Base-by-base conservation (phyloP, 1,284 basidiomycete genomes). In the Sporisorium sorghi region DNA sequence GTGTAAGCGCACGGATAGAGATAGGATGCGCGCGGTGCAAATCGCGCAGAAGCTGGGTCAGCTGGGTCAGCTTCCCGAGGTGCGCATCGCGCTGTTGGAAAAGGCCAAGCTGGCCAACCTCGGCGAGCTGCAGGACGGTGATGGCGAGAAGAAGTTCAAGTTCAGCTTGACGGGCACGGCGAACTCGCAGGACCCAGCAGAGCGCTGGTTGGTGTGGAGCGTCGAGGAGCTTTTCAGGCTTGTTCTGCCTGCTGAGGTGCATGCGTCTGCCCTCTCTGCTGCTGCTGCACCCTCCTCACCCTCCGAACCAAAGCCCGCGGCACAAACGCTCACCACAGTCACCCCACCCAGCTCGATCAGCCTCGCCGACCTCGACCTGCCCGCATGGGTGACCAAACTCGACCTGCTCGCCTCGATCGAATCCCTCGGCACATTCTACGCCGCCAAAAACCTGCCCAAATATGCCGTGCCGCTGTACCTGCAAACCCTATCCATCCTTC, bases 391-490 rank as follows among this genome's bases (percentile, higher is more conserved):
- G 1, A 64, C 73, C 1, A 68, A 67, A 24, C 75, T 79, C 43
- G 83, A 85, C 30, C 33, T 85, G 2, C 81, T 83, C 35, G 74
- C 74, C 11, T 78, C 75, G n/a, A 68, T 85, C 58, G 84, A 85
- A 65, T 69, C 82, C 5, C 77, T 85, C 9, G 84, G 84, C 44
- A 76, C 73, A 17, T 81, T 85, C 24, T 85, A 85, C 60, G 80
- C 84, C 5, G 33, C 60, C 7, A 73, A 81, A 40, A 63, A 64
- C 46, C 70, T 81, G 1, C 71, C 78, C 14, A 81, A 84, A 53
- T 84, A 79, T 49, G 84, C 84, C 2, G 79, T 84, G 28, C 83
- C 84, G 10, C 73, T 85, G 9, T 85, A 85, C 64, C 68, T 85
- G 10, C 84, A 85, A 54, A 79, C 83, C 0, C 73, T 85, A 0